These are phyloP conservation scores for Backusella tarrabulga DNA, from an alignment of 192 early-diverging fungal genomes.

Conservation along the genomic window DNA sequence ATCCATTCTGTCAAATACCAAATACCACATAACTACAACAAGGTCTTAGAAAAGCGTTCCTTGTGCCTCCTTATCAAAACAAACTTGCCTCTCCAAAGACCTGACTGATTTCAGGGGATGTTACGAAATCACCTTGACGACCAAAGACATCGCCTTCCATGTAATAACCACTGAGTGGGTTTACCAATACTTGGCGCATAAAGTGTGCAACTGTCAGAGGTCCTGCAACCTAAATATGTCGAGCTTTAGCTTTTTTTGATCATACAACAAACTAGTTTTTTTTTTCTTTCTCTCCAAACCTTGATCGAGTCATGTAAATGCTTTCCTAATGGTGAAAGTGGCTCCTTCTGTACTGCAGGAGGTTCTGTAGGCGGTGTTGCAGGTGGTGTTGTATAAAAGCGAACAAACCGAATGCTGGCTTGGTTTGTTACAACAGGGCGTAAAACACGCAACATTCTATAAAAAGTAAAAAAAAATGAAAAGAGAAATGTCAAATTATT, in stretches of 20 bases:
- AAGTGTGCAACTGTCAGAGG: slow-evolving; percentile 82
- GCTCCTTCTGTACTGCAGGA: not conserved
- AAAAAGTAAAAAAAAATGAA: not conserved
- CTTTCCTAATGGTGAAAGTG: slow-evolving; percentile 3
- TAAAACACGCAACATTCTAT: slow-evolving; percentile 4
- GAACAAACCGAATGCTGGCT: not conserved
- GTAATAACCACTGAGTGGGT: slow-evolving; percentile 93
- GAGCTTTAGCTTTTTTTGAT: too few species aligned
- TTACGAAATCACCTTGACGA: slow-evolving; percentile 87
- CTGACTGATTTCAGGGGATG: slow-evolving; percentile 96
- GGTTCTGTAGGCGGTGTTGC: not conserved
- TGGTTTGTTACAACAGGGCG: not conserved
- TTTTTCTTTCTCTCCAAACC: not conserved
- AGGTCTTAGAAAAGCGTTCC: too few species aligned
- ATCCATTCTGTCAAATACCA: slow-evolving; percentile 89
- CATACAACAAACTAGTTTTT: too few species aligned
- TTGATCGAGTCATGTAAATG: slow-evolving; percentile 17
- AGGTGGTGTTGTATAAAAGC: not conserved
- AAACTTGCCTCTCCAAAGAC: slow-evolving; percentile 91
- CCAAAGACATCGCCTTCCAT: slow-evolving; percentile 92
- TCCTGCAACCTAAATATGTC: slow-evolving; percentile 50
- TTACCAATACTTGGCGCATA: slow-evolving; percentile 85
- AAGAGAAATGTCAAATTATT: not conserved
- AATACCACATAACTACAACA: slow-evolving; percentile 68
- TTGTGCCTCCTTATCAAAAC: too few species aligned